Evolutionary conservation across 148 eudicot genomes (phyloP), one percentile per base, ranked within the genome.

Genomic region (Oxyria digyna): DNA sequence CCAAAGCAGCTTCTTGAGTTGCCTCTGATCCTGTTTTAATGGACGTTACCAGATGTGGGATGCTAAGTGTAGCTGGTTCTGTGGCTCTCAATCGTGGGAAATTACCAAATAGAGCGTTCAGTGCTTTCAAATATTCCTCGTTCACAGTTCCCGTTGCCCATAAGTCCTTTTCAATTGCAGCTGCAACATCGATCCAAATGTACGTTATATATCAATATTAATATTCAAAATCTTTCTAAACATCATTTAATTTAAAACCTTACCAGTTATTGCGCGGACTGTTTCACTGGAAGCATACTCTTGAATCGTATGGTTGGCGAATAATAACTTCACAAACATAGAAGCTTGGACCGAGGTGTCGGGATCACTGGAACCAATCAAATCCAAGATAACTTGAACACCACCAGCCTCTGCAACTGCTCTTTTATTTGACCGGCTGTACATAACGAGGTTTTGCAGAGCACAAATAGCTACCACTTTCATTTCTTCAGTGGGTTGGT

Each of bases 351-450:
- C 79, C 12, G 96, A 94, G 33, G 99, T 94, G 52, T 91, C 99
- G 10, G 89, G 92, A 73, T 91, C 97, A 79, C 97, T 88, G 9
- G 99, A 90, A 74, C 89, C 81, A 77, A 94, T 88, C 80, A 94
- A 79, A 82, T 91, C 99, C 62, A 94, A 86, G 69, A 94, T 76
- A 66, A 91, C 89, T 79, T 88, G 97, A 76, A 94, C 96, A 42
- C 97, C 99, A 65, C 97, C 97, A 71, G 96, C 96, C 81, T 94
- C 99, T 42, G 97, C 99, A 78, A 94, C 97, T 33, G 99, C 99
- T 82, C 97, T 88, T 76, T 94, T 94, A 75, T 94, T 94, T 62
- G 96, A 85, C 68, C 97, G 80, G 74, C 96, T 94, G 75, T 82
- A 84, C 86, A 87, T 88, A 13, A 94, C 99, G 67, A 94, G 97